Evolutionary conservation across 1,139 yeast species (phyloP).

Genomic region (Suhomyces bokatorum): DNA sequence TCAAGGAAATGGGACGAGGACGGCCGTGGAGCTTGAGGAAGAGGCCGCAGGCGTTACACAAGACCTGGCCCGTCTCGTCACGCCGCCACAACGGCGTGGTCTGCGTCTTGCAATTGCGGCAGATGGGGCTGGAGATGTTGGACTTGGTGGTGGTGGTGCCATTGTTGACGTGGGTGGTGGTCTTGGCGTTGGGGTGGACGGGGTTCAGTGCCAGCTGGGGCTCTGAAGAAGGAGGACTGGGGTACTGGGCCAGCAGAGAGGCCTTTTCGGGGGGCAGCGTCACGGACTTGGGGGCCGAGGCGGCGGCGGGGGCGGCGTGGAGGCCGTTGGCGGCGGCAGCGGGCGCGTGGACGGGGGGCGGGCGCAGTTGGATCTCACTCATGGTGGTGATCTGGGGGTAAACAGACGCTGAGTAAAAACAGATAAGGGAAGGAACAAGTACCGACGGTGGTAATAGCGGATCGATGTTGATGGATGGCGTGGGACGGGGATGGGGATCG

Average conservation of each 20-base stretch:
- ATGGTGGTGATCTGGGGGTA: constrained; percentile 15
- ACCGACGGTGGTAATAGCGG: no score
- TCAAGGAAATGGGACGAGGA: constrained; percentile 85
- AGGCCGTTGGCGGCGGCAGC: constrained; percentile 9
- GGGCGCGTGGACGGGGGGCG: constrained; percentile 21
- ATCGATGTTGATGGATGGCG: no score
- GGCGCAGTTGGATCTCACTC: constrained; percentile 36
- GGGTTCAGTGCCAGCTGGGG: constrained; percentile 13
- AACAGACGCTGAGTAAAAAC: neutral
- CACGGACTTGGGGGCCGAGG: constrained; percentile 11
- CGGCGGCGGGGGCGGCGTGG: constrained; percentile 8
- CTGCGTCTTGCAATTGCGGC: constrained; percentile 88
- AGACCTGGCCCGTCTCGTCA: constrained; percentile 88
- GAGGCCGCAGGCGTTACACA: constrained; percentile 94
- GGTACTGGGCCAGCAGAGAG: constrained; percentile 2
- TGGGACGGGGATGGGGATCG: no score
- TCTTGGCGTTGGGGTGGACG: constrained; percentile 29
- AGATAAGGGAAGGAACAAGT: no score
- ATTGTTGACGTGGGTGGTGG: constrained; percentile 41
- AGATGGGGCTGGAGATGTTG: constrained; percentile 65
- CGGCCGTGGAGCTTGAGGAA: constrained; percentile 89
- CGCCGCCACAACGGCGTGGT: constrained; percentile 96
- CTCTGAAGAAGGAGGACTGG: constrained; percentile 6
- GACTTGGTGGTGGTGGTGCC: constrained; percentile 49
- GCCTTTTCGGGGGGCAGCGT: constrained; percentile 8